Evolutionary conservation across 164 flowering plant species (phyloP).

Genomic region (Piper betle): DNA sequence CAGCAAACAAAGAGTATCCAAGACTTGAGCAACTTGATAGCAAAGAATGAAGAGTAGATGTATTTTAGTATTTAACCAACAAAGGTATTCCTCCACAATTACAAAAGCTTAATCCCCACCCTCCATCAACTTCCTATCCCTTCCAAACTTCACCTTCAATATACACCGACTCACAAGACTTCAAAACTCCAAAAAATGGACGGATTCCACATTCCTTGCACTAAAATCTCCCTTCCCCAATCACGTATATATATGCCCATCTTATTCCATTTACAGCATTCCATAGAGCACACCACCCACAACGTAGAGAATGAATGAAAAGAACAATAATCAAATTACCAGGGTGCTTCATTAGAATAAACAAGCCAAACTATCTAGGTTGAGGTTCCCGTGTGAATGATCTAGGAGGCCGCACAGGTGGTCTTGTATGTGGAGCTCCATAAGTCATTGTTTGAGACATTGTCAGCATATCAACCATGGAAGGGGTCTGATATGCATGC

Average conservation of each 20-base stretch:
- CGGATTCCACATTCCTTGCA: background rate
- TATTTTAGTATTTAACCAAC: conserved; percentile 4
- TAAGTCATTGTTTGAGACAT: conserved; percentile 61
- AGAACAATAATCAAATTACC: conserved; percentile 1
- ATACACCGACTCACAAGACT: background rate
- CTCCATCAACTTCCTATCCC: background rate
- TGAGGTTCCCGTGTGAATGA: conserved; percentile 28
- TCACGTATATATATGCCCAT: conserved; percentile 4
- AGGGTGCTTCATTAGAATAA: conserved; percentile 6
- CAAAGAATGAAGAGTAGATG: conserved; percentile 8
- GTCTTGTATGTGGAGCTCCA: conserved; percentile 11
- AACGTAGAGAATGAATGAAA: background rate
- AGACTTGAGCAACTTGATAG: background rate
- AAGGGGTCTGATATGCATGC: conserved; percentile 73
- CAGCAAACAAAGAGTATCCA: too few species aligned
- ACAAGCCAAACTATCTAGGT: conserved; percentile 32
- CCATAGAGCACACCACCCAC: conserved; percentile 8
- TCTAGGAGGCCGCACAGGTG: conserved; percentile 25
- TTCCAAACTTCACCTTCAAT: conserved; percentile 3
- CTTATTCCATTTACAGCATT: conserved; percentile 27
- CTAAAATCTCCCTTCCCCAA: background rate
- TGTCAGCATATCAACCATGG: conserved; percentile 80
- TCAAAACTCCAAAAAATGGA: background rate
- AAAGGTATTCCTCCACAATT: conserved; percentile 16
- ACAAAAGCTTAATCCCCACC: conserved; percentile 17